Conservation (phyloP, 345 rosid genomes). For the Pistacia integerrima region DNA sequence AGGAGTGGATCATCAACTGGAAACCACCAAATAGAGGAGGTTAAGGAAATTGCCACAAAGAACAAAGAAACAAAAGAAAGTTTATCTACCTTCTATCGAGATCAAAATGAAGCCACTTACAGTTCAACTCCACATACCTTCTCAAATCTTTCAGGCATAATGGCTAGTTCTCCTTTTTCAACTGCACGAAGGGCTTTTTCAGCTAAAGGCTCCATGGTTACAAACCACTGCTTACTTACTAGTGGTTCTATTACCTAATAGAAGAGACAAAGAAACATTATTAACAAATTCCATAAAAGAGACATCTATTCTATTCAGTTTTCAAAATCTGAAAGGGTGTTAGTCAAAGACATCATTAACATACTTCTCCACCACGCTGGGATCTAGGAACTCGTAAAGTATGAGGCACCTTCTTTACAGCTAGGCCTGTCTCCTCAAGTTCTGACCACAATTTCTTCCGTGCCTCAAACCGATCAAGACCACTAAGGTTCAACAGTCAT, state of each 20-base stretch:
- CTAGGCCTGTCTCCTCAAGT: slow-evolving; percentile 90
- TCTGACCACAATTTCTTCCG: slow-evolving; percentile 92
- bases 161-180: slow-evolving; percentile 69
- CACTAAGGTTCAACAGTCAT: slow-evolving; percentile 48
- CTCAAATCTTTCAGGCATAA: slow-evolving; percentile 93
- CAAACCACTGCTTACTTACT: slow-evolving; percentile 97
- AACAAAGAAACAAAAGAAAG: not conserved
- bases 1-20: not conserved
- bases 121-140: slow-evolving; percentile 53
- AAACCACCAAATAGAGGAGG: not conserved
- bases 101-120: slow-evolving; percentile 14
- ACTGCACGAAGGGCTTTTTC: slow-evolving; percentile 94
- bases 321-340: slow-evolving; percentile 16
- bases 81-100: slow-evolving; percentile 6
- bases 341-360: slow-evolving; percentile 25
- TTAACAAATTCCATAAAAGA: slow-evolving; percentile 20
- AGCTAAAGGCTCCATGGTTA: slow-evolving; percentile 91
- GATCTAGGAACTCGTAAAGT: slow-evolving; percentile 89
- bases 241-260: slow-evolving; percentile 88
- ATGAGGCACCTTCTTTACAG: slow-evolving; percentile 78
- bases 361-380: slow-evolving; percentile 98
- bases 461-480: slow-evolving; percentile 91
- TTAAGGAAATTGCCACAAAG: slow-evolving; percentile 4
- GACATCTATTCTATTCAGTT: slow-evolving; percentile 11
- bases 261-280: slow-evolving; percentile 8